Conservation (phyloP, 371 early-diverging fungal genomes). For the Nosema bombycis region DNA sequence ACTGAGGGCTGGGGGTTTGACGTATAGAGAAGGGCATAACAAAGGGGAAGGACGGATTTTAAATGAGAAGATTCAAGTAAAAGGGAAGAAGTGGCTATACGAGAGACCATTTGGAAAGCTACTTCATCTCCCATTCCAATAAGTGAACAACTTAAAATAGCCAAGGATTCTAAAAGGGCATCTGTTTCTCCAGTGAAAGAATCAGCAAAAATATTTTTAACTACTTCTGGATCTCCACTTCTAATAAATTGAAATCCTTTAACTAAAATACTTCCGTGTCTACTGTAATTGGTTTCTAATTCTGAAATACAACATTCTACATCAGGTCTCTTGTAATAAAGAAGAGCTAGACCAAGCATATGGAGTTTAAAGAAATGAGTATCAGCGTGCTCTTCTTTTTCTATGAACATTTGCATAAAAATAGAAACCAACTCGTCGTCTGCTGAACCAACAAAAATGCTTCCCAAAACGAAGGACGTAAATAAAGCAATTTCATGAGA, state of each 20-base stretch:
- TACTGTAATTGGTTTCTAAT: conserved; percentile 18
- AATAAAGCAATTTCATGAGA: conserved; percentile 44
- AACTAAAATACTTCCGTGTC: conserved; percentile 36
- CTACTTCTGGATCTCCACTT: conserved; percentile 50
- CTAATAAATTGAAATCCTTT: conserved; percentile 54
- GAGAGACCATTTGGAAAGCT: conserved; percentile 51
- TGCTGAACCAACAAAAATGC: conserved; percentile 47
- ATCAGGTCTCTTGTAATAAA: conserved; percentile 55
- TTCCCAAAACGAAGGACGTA: conserved; percentile 54
- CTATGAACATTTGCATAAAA: conserved; percentile 45
- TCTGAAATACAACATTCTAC: conserved; percentile 37
- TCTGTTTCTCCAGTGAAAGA: conserved; percentile 54
- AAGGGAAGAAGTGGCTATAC: conserved; percentile 53
- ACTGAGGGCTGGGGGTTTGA: conserved; percentile 82
- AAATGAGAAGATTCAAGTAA: conserved; percentile 58
- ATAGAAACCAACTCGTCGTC: conserved; percentile 50
- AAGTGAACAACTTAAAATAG: conserved; percentile 54
- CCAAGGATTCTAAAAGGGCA: conserved; percentile 47
- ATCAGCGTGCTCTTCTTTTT: conserved; percentile 36
- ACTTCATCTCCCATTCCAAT: conserved; percentile 60
- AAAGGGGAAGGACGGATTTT: conserved; percentile 72
- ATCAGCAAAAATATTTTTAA: conserved; percentile 58
- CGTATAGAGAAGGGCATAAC: conserved; percentile 82
- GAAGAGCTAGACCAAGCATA: conserved; percentile 58
- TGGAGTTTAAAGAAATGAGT: conserved; percentile 48